Evolutionary conservation across 2,329 filamentous ascomycete genomes (phyloP).

Genomic region (Epichloe elymi): DNA sequence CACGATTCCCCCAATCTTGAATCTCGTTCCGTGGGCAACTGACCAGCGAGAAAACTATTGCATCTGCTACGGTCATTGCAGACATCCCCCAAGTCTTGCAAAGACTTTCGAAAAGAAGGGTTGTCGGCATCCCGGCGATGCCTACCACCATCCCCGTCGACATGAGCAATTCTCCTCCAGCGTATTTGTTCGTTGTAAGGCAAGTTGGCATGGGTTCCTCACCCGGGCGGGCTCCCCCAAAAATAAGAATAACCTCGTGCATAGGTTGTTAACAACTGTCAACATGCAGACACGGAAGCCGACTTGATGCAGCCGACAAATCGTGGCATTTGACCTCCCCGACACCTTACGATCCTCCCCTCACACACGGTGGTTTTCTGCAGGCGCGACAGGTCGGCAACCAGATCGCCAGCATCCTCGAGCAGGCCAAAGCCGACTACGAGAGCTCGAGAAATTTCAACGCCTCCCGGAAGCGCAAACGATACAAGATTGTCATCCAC

Average conservation of each 20-base stretch:
- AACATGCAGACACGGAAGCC: slow-evolving; percentile 62
- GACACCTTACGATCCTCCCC: slow-evolving; percentile 82
- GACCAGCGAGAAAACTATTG: not conserved
- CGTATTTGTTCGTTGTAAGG: slow-evolving; percentile 32
- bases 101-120: not conserved
- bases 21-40: too few relatives aligned
- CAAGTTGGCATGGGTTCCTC: slow-evolving; percentile 8
- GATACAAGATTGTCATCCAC: slow-evolving; percentile 74
- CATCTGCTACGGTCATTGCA: not conserved
- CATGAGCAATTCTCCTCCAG: slow-evolving; percentile 17
- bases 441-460: slow-evolving; percentile 16
- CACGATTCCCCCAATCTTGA: too few relatives aligned
- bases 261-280: not conserved
- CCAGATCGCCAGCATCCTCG: slow-evolving; percentile 64
- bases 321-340: slow-evolving; percentile 89
- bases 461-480: slow-evolving; percentile 31
- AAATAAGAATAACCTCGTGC: not conserved
- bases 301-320: slow-evolving; percentile 88
- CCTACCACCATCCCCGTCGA: not conserved
- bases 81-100: not conserved
- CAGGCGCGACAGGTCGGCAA: slow-evolving; percentile 72
- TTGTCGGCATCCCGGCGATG: not conserved
- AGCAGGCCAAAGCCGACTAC: slow-evolving; percentile 35
- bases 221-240: not conserved
- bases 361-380: slow-evolving; percentile 89